phyloP scores from a whole-genome alignment of 2,329 filamentous ascomycete genomes.

The Septoria linicola region DNA sequence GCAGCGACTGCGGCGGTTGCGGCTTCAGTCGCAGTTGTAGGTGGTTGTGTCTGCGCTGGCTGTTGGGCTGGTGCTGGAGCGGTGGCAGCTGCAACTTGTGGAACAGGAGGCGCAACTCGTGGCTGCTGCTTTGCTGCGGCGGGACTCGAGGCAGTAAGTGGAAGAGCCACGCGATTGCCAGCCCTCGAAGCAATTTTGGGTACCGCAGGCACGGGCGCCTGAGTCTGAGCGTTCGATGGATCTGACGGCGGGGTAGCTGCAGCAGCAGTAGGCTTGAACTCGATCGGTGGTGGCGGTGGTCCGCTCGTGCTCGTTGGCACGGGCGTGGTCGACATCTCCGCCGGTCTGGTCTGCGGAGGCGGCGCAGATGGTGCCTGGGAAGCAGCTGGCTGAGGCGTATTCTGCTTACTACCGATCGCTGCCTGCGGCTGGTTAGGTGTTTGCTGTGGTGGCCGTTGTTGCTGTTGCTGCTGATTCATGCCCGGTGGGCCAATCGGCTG shows the following conservation, averaged over 20 bases:
- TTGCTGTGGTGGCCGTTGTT: slow-evolving; percentile 44
- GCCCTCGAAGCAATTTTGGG: slow-evolving; percentile 43
- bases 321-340: slow-evolving; percentile 41
- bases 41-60: slow-evolving; percentile 21
- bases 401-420: slow-evolving; percentile 40
- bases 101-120: slow-evolving; percentile 8
- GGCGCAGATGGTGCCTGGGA: slow-evolving; percentile 20
- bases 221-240: slow-evolving; percentile 36
- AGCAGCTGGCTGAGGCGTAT: slow-evolving; percentile 34
- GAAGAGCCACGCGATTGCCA: slow-evolving; percentile 55
- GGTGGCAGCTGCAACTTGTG: slow-evolving; percentile 16
- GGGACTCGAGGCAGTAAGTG: slow-evolving; percentile 27
- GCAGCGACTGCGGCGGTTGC: slow-evolving; percentile 76
- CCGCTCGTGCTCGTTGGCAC: slow-evolving; percentile 47
- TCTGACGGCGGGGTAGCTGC: slow-evolving; percentile 56
- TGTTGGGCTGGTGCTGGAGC: slow-evolving; percentile 15
- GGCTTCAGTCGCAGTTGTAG: slow-evolving; percentile 64
- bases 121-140: slow-evolving; percentile 30
- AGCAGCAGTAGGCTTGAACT: slow-evolving; percentile 65
- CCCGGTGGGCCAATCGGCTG: slow-evolving; percentile 55
- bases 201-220: slow-evolving; percentile 34
- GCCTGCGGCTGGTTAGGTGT: slow-evolving; percentile 38
- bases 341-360: slow-evolving; percentile 34
- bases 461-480: slow-evolving; percentile 45
- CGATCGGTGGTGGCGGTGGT: slow-evolving; percentile 61